Evolutionary conservation across 768 basidiomycete species (phyloP).

Genomic region (Lentinula edodes): DNA sequence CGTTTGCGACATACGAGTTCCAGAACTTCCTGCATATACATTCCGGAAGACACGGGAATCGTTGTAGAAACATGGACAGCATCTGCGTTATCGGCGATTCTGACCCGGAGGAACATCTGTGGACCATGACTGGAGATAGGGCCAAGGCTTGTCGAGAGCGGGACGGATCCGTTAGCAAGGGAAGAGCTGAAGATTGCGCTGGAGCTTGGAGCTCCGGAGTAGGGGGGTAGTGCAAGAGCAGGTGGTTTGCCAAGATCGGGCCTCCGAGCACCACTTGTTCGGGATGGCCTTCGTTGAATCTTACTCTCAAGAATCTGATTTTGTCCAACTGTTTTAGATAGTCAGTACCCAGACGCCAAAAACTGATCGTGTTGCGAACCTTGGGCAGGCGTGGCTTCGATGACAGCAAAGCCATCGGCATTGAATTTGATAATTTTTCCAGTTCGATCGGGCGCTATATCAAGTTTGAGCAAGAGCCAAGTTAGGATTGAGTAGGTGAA

Average conservation of each 20-base stretch:
- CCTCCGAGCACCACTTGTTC: slow-evolving; percentile 22
- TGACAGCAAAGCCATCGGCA: slow-evolving; percentile 83
- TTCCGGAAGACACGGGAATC: slow-evolving; percentile 90
- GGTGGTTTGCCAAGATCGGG: slow-evolving; percentile 26
- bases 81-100: slow-evolving; percentile 77
- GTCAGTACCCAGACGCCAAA: not conserved
- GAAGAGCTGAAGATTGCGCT: slow-evolving; percentile 21
- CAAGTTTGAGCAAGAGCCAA: slow-evolving; percentile 2
- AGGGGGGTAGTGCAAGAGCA: slow-evolving; percentile 19
- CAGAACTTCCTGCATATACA: slow-evolving; percentile 96
- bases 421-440: slow-evolving; percentile 85
- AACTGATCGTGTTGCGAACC: slow-evolving; percentile 33
- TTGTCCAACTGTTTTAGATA: slow-evolving; percentile 42
- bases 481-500: not conserved
- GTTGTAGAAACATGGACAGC: slow-evolving; percentile 85
- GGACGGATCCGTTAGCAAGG: slow-evolving; percentile 26
- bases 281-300: slow-evolving; percentile 61
- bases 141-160: slow-evolving; percentile 63
- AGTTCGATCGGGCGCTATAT: slow-evolving; percentile 83
- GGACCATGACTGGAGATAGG: slow-evolving; percentile 71
- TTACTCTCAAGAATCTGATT: slow-evolving; percentile 64
- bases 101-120: slow-evolving; percentile 76
- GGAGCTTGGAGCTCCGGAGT: slow-evolving; percentile 23
- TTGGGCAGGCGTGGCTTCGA: slow-evolving; percentile 70
- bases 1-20: slow-evolving; percentile 76